Conservation (phyloP, 1,139 yeast species). For the Saccharomyces hybrid region DNA sequence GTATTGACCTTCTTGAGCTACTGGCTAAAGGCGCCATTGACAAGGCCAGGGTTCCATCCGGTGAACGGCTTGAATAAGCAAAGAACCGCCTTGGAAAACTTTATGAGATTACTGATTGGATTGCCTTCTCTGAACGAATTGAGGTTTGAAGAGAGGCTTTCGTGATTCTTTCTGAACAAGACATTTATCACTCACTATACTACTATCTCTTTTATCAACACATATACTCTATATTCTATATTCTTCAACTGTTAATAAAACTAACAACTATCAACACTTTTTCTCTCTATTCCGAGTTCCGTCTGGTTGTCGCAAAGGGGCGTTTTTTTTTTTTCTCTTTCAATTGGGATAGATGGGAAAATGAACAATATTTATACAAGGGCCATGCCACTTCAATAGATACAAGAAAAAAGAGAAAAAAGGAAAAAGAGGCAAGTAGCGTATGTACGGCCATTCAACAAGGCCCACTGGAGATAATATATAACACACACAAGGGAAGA, state of each 20-base stretch:
- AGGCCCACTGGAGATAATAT: background rate
- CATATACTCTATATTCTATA: background rate
- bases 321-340: background rate
- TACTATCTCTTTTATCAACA: background rate
- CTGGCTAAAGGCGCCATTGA: slow-evolving; percentile 95
- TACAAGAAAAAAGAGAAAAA: background rate
- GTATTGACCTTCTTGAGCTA: slow-evolving; percentile 82
- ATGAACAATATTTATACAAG: background rate
- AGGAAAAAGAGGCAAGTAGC: background rate
- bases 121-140: slow-evolving; percentile 84
- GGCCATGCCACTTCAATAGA: background rate
- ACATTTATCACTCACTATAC: background rate
- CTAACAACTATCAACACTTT: background rate
- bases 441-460: background rate
- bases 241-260: background rate
- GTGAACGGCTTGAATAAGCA: slow-evolving; percentile 93
- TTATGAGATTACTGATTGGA: slow-evolving; percentile 83
- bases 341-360: background rate
- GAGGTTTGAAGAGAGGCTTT: slow-evolving; percentile 84
- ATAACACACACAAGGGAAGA: background rate
- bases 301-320: background rate
- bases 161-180: slow-evolving; percentile 7
- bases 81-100: slow-evolving; percentile 84
- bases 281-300: background rate
- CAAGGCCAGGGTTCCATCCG: slow-evolving; percentile 84